Conservation (phyloP, 306 rosid genomes). For the Cyamopsis tetragonoloba region DNA sequence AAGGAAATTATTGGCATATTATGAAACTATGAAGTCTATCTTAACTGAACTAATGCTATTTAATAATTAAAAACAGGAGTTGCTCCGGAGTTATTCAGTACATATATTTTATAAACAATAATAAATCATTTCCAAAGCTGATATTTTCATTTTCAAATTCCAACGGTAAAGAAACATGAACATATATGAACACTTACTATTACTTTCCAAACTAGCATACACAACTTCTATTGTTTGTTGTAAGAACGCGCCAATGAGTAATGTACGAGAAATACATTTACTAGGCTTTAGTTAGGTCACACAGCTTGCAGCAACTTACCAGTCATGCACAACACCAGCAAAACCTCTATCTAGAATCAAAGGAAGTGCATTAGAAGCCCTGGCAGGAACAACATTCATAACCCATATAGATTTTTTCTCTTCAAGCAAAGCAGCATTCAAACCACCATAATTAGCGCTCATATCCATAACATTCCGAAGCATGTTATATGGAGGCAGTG, state of each 20-base stretch:
- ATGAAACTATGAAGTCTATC: background rate
- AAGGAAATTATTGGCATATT: background rate
- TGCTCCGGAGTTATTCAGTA: background rate
- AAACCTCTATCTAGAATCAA: conserved; percentile 87
- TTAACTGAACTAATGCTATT: background rate
- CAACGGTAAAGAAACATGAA: conserved; percentile 12
- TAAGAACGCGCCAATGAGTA: background rate
- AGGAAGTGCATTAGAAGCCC: conserved; percentile 73
- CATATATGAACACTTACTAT: background rate
- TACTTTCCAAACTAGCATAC: conserved; percentile 9
- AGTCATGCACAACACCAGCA: conserved; percentile 90
- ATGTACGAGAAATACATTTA: background rate
- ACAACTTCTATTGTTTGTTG: background rate
- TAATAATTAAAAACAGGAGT: background rate
- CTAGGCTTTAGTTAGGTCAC: conserved; percentile 14
- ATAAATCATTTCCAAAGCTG: background rate
- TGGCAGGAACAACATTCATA: conserved; percentile 91
- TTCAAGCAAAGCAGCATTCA: conserved; percentile 87
- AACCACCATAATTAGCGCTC: conserved; percentile 85
- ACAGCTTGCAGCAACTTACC: conserved; percentile 50
- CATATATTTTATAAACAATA: background rate
- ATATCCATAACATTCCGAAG: conserved; percentile 95
- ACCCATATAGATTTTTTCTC: conserved; percentile 89
- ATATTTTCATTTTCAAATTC: background rate
- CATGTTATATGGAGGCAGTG: conserved; percentile 97